Conservation (phyloP, 495 filamentous ascomycete species). For the Aspergillus ostianus region DNA sequence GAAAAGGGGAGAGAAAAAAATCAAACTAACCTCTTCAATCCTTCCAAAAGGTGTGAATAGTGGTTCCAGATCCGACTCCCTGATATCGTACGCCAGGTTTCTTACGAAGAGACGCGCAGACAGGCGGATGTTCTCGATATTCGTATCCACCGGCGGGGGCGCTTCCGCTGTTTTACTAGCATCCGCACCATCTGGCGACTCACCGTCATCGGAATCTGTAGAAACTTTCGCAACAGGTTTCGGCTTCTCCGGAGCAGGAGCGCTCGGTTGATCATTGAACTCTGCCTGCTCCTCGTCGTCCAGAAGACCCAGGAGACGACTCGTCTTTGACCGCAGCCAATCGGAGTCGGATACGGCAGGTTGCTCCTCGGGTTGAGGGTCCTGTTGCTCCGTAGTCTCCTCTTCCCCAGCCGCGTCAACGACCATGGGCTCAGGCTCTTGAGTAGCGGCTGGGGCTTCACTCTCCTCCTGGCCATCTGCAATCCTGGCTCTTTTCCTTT, state of each 20-base stretch:
- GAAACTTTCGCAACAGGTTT: slow-evolving; percentile 21
- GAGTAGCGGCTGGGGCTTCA: not conserved
- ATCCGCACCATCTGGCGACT: slow-evolving; percentile 9
- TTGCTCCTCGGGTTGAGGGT: slow-evolving; percentile 23
- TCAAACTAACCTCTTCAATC: slow-evolving; percentile 79
- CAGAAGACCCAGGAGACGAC: slow-evolving; percentile 77
- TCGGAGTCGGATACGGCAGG: slow-evolving; percentile 62
- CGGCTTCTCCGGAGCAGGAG: slow-evolving; percentile 17
- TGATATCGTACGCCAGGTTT: slow-evolving; percentile 80
- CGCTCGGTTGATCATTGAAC: slow-evolving; percentile 12
- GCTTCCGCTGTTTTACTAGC: slow-evolving; percentile 15
- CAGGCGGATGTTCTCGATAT: slow-evolving; percentile 43
- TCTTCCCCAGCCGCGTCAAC: slow-evolving; percentile 23
- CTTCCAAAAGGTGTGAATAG: slow-evolving; percentile 69
- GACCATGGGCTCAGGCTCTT: slow-evolving; percentile 26
- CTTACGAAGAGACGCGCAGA: slow-evolving; percentile 77
- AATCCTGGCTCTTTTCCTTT: slow-evolving; percentile 42
- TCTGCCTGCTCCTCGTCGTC: slow-evolving; percentile 60
- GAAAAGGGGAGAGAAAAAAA: slow-evolving; percentile 11
- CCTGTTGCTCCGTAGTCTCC: slow-evolving; percentile 16
- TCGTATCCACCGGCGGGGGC: slow-evolving; percentile 30
- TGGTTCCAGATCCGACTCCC: slow-evolving; percentile 70
- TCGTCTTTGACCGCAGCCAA: slow-evolving; percentile 93
- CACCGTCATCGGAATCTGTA: slow-evolving; percentile 15
- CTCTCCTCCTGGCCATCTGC: slow-evolving; percentile 3